Percentiles rank a stretch among this genome's conserved stretches.
phyloP scores from a whole-genome alignment of 495 filamentous ascomycete species.

The Aspergillus leporis region DNA sequence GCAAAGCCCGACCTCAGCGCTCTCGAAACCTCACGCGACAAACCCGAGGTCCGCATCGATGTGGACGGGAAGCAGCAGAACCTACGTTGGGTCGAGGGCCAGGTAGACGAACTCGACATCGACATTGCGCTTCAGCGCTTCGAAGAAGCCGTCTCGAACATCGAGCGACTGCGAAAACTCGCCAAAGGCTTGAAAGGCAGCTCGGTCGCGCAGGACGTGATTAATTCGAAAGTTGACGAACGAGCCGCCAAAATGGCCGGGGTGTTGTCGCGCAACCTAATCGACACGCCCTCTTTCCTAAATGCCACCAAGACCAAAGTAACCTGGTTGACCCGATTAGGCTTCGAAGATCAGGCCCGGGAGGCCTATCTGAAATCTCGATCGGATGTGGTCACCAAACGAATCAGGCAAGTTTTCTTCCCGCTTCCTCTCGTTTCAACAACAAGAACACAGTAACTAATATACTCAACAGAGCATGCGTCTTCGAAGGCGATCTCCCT shows the following conservation, averaged over 20 bases:
- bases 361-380: conserved; percentile 83
- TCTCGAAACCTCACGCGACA: conserved; percentile 69
- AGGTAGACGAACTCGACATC: conserved; percentile 96
- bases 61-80: conserved; percentile 96
- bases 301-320: conserved; percentile 73
- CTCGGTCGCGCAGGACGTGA: conserved; percentile 79
- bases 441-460: conserved; percentile 12
- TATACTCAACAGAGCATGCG: conserved; percentile 68
- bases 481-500: conserved; percentile 89
- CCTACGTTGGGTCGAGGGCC: conserved; percentile 89
- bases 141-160: conserved; percentile 74
- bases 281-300: conserved; percentile 69
- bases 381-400: conserved; percentile 70
- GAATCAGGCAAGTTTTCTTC: conserved; percentile 67
- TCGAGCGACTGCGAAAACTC: conserved; percentile 80
- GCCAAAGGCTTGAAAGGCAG: conserved; percentile 81
- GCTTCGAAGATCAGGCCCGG: conserved; percentile 85
- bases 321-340: conserved; percentile 78
- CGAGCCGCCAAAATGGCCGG: conserved; percentile 76
- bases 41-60: conserved; percentile 77
- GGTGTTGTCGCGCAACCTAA: conserved; percentile 69
- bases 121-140: conserved; percentile 90
- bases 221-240: conserved; percentile 85
- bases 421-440: not conserved
- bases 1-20: conserved; percentile 54